These are phyloP conservation scores for Fusarium napiforme DNA, from an alignment of 2,329 filamentous ascomycete genomes.

Conservation along the genomic window DNA sequence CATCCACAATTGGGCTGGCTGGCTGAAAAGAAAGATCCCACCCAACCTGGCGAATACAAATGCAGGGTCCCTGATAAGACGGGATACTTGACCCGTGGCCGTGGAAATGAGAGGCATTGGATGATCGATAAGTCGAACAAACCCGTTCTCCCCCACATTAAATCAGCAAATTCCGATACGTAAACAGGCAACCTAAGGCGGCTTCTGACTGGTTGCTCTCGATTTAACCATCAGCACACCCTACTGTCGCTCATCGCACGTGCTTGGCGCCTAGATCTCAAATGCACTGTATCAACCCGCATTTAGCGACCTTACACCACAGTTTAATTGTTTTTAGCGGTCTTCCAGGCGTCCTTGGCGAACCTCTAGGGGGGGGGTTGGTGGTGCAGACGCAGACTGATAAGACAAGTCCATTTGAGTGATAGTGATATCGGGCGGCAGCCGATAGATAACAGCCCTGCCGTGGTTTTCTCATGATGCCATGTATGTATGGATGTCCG, in stretches of 20 bases:
- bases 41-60: constrained; percentile 8
- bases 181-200: constrained; percentile 42
- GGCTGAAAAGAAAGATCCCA: constrained; percentile 7
- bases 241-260: constrained; percentile 11
- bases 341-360: constrained; percentile 16
- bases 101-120: constrained; percentile 28
- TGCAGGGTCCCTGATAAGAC: constrained; percentile 38
- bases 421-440: constrained; percentile 30
- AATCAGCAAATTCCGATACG: constrained; percentile 53
- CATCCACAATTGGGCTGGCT: neutral
- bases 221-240: constrained; percentile 19
- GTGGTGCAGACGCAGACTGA: constrained; percentile 24
- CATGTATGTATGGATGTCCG: constrained; percentile 1
- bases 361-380: constrained; percentile 3
- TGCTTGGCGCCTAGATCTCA: constrained; percentile 37
- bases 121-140: constrained; percentile 28
- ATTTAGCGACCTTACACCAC: constrained; percentile 19
- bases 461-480: constrained; percentile 29
- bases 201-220: constrained; percentile 39
- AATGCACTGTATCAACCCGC: constrained; percentile 33
- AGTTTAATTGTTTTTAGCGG: constrained; percentile 15
- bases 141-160: constrained; percentile 26
- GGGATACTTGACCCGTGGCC: constrained; percentile 18
- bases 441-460: constrained; percentile 34
- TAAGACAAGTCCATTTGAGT: constrained; percentile 28